Evolutionary conservation across 768 basidiomycete genomes (phyloP).

Genomic region (Sarcodon sp.): DNA sequence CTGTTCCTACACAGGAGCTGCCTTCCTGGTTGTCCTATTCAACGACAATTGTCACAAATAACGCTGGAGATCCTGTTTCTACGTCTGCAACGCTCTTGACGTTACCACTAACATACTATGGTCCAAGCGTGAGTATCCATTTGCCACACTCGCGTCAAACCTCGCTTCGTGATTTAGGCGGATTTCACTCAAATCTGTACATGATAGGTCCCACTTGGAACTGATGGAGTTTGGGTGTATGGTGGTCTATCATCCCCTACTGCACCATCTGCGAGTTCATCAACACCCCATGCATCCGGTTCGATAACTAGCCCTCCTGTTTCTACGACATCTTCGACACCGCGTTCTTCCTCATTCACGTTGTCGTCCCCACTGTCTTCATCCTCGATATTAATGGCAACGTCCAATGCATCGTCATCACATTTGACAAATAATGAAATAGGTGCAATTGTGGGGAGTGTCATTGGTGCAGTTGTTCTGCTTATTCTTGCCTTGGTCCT

Average conservation of each 20-base stretch:
- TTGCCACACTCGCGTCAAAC: not conserved
- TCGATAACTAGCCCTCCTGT: slow-evolving; percentile 6
- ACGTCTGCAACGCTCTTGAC: slow-evolving; percentile 46
- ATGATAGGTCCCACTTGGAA: slow-evolving; percentile 58
- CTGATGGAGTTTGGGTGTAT: slow-evolving; percentile 49
- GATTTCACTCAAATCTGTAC: slow-evolving; percentile 1
- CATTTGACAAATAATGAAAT: slow-evolving; percentile 20
- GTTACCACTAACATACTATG: slow-evolving; percentile 70
- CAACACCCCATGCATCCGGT: slow-evolving; percentile 7
- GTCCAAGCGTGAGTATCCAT: slow-evolving; percentile 55
- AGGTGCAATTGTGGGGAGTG: slow-evolving; percentile 45
- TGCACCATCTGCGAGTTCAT: slow-evolving; percentile 6
- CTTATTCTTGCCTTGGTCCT: slow-evolving; percentile 36
- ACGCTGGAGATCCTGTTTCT: slow-evolving; percentile 36
- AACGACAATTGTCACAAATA: slow-evolving; percentile 38
- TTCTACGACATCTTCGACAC: slow-evolving; percentile 12
- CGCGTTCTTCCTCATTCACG: slow-evolving; percentile 11
- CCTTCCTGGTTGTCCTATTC: slow-evolving; percentile 63
- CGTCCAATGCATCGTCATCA: not conserved
- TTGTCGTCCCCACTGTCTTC: slow-evolving; percentile 19
- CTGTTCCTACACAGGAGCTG: slow-evolving; percentile 48
- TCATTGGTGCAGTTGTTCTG: slow-evolving; percentile 40
- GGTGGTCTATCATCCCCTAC: slow-evolving; percentile 62
- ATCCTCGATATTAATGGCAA: slow-evolving; percentile 9
- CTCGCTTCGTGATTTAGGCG: too few relatives aligned